phyloP scores from a whole-genome alignment of 495 filamentous ascomycete genomes.

The Penicillium cataractarum region DNA sequence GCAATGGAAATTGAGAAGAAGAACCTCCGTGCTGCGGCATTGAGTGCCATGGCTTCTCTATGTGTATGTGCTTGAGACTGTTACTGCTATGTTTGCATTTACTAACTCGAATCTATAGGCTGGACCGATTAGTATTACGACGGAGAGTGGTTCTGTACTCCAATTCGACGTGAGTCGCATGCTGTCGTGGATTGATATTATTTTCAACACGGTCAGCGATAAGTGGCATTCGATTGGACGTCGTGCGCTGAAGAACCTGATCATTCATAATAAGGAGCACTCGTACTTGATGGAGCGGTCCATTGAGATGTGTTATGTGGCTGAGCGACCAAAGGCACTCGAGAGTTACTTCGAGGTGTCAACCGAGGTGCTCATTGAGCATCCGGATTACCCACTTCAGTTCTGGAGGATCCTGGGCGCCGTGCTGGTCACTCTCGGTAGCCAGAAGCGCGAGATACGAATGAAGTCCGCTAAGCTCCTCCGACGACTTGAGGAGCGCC shows the following conservation, averaged over 20 bases:
- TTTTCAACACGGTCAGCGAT: constrained; percentile 88
- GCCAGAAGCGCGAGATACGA: constrained; percentile 82
- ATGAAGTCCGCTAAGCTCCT: constrained; percentile 88
- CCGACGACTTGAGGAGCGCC: constrained; percentile 79
- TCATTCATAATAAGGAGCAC: constrained; percentile 85
- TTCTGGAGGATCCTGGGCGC: constrained; percentile 91
- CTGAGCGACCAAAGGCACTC: constrained; percentile 70
- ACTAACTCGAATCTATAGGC: constrained; percentile 46
- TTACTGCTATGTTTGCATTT: neutral
- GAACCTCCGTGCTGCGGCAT: constrained; percentile 83
- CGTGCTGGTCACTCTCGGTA: constrained; percentile 87
- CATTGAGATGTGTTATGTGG: constrained; percentile 82
- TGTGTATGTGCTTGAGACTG: constrained; percentile 62
- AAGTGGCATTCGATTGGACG: constrained; percentile 90
- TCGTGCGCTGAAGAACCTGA: constrained; percentile 85
- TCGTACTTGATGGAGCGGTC: constrained; percentile 82
- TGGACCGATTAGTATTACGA: constrained; percentile 85
- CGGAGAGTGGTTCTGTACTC: constrained; percentile 77
- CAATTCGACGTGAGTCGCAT: constrained; percentile 92
- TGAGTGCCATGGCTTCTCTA: constrained; percentile 93
- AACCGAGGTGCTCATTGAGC: constrained; percentile 79
- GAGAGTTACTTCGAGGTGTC: constrained; percentile 97
- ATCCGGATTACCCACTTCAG: constrained; percentile 74
- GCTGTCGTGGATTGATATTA: constrained; percentile 91
- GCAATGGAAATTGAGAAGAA: constrained; percentile 96